Evolutionary conservation across 1,139 yeast species (phyloP).

Genomic region (Komagataea norvegica): DNA sequence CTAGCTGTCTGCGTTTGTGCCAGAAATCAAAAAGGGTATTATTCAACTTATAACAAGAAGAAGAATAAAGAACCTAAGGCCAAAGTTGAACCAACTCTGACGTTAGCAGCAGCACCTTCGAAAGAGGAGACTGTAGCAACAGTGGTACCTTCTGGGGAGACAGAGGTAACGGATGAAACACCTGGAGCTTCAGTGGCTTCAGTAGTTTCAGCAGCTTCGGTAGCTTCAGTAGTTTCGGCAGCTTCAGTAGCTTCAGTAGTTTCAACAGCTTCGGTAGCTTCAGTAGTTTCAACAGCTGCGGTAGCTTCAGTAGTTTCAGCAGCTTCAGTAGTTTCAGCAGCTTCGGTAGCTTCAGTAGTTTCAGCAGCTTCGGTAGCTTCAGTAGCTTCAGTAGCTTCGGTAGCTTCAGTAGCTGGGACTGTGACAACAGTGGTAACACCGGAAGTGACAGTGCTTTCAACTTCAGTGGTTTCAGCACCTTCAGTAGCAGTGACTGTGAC

Average conservation of each 20-base stretch:
- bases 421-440: slow-evolving; percentile 11
- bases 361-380: slow-evolving; percentile 3
- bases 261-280: no score
- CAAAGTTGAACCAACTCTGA: slow-evolving; percentile 20
- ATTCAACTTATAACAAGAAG: slow-evolving; percentile 23
- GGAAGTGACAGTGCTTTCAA: slow-evolving; percentile 1
- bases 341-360: slow-evolving; percentile 3
- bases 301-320: slow-evolving; percentile 1
- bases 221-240: slow-evolving; percentile 7
- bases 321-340: background rate
- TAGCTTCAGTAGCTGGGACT: slow-evolving; percentile 30
- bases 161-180: slow-evolving; percentile 5
- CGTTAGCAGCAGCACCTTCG: slow-evolving; percentile 24
- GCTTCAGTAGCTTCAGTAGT: slow-evolving; percentile 7
- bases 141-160: slow-evolving; percentile 12
- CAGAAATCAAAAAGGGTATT: background rate
- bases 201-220: slow-evolving; percentile 5
- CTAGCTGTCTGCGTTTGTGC: background rate
- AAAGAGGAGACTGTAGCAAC: slow-evolving; percentile 16
- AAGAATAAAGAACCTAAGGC: slow-evolving; percentile 24
- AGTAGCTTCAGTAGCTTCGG: slow-evolving; percentile 6
- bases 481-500: slow-evolving; percentile 17
- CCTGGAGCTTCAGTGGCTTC: slow-evolving; percentile 5
- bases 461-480: slow-evolving; percentile 6
- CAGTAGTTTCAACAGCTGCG: slow-evolving; percentile 5